phyloP scores from a whole-genome alignment of 75 land plant species.

The Selaginella moellendorffii region DNA sequence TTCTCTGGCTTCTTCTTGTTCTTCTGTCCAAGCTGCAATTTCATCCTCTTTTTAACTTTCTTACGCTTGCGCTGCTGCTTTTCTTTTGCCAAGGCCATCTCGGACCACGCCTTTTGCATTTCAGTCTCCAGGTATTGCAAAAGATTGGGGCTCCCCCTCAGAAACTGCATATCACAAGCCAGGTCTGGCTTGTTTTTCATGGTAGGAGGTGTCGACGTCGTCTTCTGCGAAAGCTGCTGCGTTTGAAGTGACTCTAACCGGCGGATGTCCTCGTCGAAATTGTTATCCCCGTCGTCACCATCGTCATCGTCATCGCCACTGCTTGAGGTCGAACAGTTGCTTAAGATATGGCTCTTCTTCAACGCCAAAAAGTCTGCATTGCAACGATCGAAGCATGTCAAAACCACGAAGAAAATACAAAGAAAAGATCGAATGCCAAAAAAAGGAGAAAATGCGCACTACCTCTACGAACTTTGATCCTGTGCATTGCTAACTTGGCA shows the following conservation, averaged over 20 bases:
- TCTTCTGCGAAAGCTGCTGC: neutral
- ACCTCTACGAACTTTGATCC: no score
- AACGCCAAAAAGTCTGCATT: no score
- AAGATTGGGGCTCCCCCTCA: neutral
- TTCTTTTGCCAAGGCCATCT: neutral
- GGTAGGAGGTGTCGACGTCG: no score
- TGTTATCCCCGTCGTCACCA: neutral
- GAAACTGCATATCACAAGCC: no score
- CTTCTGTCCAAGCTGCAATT: neutral
- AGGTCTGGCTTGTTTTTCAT: no score
- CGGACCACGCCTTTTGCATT: neutral
- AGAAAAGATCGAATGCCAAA: no score
- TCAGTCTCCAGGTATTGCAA: neutral
- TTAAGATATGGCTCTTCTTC: no score
- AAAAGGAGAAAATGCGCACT: no score
- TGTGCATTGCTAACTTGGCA: no score
- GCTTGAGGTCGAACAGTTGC: neutral
- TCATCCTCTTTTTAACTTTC: neutral
- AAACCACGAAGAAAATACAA: no score
- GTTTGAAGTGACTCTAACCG: neutral
- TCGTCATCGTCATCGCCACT: neutral
- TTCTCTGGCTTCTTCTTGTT: neutral
- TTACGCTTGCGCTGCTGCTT: neutral
- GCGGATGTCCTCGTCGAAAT: neutral
- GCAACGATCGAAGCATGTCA: no score